Evolutionary conservation across 148 eudicot species (phyloP).

Genomic region (Linanthus parryae): DNA sequence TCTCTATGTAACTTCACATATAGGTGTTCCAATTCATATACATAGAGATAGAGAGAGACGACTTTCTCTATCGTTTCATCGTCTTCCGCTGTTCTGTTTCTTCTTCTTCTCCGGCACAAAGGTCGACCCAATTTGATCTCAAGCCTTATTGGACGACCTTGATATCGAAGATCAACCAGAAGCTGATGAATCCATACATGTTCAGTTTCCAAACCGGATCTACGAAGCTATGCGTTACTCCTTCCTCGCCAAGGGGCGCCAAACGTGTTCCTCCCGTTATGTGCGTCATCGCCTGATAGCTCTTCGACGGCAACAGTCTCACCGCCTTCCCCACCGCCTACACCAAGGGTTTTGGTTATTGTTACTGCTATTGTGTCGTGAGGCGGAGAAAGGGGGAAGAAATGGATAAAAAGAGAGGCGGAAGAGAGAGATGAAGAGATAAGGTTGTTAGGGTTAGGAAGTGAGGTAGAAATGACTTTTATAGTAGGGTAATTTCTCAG

Average conservation of each 20-base stretch:
- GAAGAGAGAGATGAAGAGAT: no score
- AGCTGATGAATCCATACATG: conserved; percentile 77
- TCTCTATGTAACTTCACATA: no score
- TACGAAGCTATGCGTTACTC: conserved; percentile 89
- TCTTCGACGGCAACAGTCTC: conserved; percentile 64
- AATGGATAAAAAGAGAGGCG: no score
- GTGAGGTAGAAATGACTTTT: no score
- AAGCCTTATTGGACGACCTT: conserved; percentile 61
- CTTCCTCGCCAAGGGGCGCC: conserved; percentile 67
- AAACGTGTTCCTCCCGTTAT: conserved; percentile 85
- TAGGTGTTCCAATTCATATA: no score
- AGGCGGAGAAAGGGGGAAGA: no score
- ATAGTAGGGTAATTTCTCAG: no score
- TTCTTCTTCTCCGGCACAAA: conserved; percentile 5
- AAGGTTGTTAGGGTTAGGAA: no score
- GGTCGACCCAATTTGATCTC: conserved; percentile 47
- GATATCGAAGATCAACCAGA: conserved; percentile 57
- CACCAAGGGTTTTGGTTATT: no score
- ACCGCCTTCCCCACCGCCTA: conserved; percentile 97
- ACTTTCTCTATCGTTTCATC: conserved; percentile 23
- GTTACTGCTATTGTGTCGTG: no score
- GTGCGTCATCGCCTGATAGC: conserved; percentile 91
- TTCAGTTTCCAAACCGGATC: conserved; percentile 66
- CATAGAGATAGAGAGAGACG: no score
- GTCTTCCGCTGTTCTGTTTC: conserved; percentile 25